Percentiles rank a stretch among this genome's conserved stretches.
Conservation (phyloP, 768 basidiomycete genomes). For the Trametes cingulata region DNA sequence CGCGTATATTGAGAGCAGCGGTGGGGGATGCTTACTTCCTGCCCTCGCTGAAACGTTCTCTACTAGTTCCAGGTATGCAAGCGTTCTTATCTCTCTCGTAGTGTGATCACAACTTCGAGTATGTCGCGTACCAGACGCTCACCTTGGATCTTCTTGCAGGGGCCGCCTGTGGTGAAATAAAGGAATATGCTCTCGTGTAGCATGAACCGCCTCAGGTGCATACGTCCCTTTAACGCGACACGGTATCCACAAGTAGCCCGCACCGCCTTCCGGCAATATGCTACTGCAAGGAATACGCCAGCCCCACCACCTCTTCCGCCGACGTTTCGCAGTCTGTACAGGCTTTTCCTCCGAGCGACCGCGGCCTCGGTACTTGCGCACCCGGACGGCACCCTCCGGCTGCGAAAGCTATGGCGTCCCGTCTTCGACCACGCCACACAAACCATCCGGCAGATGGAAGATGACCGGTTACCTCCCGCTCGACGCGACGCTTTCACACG, state of each 20-base stretch:
- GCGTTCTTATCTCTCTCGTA: too few species aligned
- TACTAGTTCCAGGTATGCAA: too few species aligned
- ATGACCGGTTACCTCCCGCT: slow-evolving; percentile 24
- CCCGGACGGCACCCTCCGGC: slow-evolving; percentile 39
- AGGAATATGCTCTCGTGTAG: too few species aligned
- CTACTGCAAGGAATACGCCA: background rate
- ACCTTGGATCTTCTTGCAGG: background rate
- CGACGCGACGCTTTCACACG: slow-evolving; percentile 36
- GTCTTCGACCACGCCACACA: slow-evolving; percentile 52
- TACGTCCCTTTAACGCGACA: too few species aligned
- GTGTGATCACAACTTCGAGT: too few species aligned
- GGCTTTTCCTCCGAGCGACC: slow-evolving; percentile 55
- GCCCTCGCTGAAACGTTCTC: too few species aligned
- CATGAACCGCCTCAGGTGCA: too few species aligned
- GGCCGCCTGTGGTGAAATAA: too few species aligned
- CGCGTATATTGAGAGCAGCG: too few species aligned
- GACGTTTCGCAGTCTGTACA: slow-evolving; percentile 57
- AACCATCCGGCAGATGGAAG: slow-evolving; percentile 44
- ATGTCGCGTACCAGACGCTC: background rate
- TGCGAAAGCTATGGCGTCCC: slow-evolving; percentile 55
- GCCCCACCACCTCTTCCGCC: slow-evolving; percentile 28
- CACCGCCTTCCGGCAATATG: too few species aligned
- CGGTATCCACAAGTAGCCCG: too few species aligned
- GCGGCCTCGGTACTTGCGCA: slow-evolving; percentile 63
- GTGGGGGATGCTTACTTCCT: too few species aligned